Base-by-base conservation (phyloP, 2,329 filamentous ascomycete genomes). In the Alternaria burnsii region DNA sequence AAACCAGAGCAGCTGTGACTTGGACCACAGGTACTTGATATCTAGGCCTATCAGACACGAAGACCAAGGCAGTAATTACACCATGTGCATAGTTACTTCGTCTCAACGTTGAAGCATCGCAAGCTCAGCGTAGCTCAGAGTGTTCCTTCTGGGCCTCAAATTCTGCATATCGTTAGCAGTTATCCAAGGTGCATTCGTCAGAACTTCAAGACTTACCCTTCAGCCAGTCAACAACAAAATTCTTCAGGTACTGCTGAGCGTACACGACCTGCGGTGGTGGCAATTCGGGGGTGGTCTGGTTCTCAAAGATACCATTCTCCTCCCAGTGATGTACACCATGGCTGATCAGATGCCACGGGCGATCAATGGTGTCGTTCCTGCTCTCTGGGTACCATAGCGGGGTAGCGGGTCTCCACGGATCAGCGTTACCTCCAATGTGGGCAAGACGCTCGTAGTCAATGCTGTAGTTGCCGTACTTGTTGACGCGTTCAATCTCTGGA, bases 301-400 rank as follows among this genome's bases (percentile, higher is more conserved):
- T 89, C 1, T 81, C 76, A 51, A 89, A 87, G n/a, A 91, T 69
- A 1, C 88, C 88, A 65, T 90, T 89, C 79, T 90, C 89, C 67
- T 92, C 90, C 89, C 91, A 95, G 74, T 94, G 91, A 76, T 96
- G 92, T 20, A 94, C 91, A 0, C 87, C 91, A n/a, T 85, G 85
- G 4, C 84, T 80, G 46, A 96, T 92, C 46, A 94, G 73, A n/a
- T 92, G 83, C 64, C 89, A 91, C 0, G 92, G 92, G 80, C 93
- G 85, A 48, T 83, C 84, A 0, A 81, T 79, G 0, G 90, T 91
- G 44, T 85, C 90, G 14, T 81, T 77, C 20, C 91, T 82, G 30
- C 82, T 79, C 0, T 83, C 81, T 0, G 88, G 84, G n/a, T 87
- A 85, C 0, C 88, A 89, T 51, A 94, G 88, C 0, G 90, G 87